Percentiles rank a stretch among this genome's conserved stretches.
Evolutionary conservation across 208 protist genomes (phyloP).

Genomic region (Leishmania major): DNA sequence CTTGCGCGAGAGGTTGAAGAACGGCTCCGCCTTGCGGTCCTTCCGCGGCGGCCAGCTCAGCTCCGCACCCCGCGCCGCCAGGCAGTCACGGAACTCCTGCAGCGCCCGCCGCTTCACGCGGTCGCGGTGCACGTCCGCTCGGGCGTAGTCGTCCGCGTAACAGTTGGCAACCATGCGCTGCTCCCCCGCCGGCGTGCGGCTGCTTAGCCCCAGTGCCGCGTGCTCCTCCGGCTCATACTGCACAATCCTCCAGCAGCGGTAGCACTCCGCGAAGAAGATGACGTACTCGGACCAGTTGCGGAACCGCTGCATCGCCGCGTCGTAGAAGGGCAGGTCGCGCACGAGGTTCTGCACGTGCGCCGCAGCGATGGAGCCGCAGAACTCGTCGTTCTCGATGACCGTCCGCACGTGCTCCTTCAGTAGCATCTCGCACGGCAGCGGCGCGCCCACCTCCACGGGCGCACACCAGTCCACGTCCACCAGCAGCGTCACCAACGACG

Average conservation of each 20-base stretch:
- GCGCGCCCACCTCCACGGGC: constrained; percentile 19
- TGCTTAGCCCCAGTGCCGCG: constrained; percentile 43
- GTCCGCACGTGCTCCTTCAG: constrained; percentile 68
- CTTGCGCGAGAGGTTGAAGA: constrained; percentile 10
- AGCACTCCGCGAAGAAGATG: constrained; percentile 37
- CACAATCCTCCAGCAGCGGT: constrained; percentile 48
- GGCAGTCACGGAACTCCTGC: constrained; percentile 34
- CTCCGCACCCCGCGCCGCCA: constrained; percentile 10
- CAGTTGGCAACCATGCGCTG: constrained; percentile 59
- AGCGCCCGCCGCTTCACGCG: constrained; percentile 44
- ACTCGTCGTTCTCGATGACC: constrained; percentile 75
- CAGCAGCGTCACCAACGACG: constrained; percentile 31
- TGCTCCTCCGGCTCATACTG: constrained; percentile 48
- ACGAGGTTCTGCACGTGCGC: constrained; percentile 80
- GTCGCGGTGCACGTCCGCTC: constrained; percentile 54
- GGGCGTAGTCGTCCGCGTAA: constrained; percentile 28
- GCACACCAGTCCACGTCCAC: constrained; percentile 45
- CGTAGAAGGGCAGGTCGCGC: constrained; percentile 69
- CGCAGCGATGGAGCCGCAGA: constrained; percentile 61
- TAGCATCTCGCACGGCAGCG: constrained; percentile 61
- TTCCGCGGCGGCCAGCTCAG: background rate
- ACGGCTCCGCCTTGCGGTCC: constrained; percentile 5
- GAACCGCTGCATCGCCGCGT: constrained; percentile 47
- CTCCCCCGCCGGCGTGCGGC: constrained; percentile 44
- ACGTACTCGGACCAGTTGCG: constrained; percentile 65